Conservation (phyloP, 192 early-diverging fungal genomes). For the Mortierella hygrophila region DNA sequence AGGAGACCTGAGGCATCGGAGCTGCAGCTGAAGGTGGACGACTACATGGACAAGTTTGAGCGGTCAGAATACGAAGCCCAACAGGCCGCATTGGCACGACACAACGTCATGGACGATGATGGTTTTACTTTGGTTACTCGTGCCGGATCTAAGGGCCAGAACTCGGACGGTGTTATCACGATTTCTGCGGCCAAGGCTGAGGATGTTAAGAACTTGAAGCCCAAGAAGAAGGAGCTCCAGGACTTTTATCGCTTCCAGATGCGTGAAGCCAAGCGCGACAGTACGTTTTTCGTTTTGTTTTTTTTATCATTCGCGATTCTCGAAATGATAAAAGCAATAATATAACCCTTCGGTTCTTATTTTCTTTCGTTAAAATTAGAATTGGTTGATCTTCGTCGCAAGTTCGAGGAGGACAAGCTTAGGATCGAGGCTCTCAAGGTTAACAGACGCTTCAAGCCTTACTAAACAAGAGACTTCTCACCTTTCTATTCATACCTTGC, state of each 20-base stretch:
- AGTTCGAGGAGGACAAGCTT: conserved; percentile 94
- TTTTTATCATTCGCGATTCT: background rate
- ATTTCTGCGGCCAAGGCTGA: conserved; percentile 71
- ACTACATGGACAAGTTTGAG: conserved; percentile 83
- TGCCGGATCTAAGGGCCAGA: conserved; percentile 71
- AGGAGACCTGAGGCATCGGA: conserved; percentile 50
- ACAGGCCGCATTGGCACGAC: conserved; percentile 70
- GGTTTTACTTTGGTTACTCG: conserved; percentile 91
- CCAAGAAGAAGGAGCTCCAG: conserved; percentile 84
- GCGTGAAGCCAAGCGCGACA: conserved; percentile 89
- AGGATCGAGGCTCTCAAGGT: conserved; percentile 85
- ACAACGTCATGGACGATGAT: conserved; percentile 91
- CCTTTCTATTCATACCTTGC: background rate
- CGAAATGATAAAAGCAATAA: background rate
- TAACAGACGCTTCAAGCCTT: conserved; percentile 87
- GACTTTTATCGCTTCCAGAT: conserved; percentile 98
- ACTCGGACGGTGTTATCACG: conserved; percentile 77
- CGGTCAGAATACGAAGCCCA: conserved; percentile 79
- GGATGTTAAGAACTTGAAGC: conserved; percentile 68
- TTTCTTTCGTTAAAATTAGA: conserved; percentile 61
- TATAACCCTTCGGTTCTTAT: background rate
- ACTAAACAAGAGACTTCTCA: conserved; percentile 63
- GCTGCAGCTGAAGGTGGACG: conserved; percentile 77
- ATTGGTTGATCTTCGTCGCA: conserved; percentile 87
- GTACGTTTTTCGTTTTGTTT: conserved; percentile 61